Conservation (phyloP, 2,329 filamentous ascomycete species). For the Colletotrichum abscissum region DNA sequence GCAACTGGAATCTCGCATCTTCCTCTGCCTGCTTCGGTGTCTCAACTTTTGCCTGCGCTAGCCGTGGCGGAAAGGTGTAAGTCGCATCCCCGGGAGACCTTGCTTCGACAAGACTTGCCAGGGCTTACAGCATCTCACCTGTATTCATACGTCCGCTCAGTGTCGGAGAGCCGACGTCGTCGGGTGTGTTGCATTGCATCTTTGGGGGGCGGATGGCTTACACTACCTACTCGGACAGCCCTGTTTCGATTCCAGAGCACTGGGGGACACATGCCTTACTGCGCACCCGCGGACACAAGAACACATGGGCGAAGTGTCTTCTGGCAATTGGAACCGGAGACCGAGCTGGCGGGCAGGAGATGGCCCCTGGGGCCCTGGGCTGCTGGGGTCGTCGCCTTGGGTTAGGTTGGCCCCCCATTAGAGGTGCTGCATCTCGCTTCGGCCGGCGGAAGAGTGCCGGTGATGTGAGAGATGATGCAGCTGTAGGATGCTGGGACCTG, state of each 20-base stretch:
- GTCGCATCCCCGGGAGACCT: neutral
- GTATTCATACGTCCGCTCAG: neutral
- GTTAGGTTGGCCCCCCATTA: neutral
- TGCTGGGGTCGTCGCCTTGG: neutral
- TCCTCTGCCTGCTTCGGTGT: neutral
- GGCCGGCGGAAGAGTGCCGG: constrained; percentile 17
- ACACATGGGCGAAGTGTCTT: neutral
- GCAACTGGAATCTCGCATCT: neutral
- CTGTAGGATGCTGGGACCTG: neutral
- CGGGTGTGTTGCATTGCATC: constrained; percentile 31
- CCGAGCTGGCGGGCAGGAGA: constrained; percentile 23
- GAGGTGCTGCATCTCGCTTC: constrained; percentile 26
- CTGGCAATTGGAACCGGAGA: constrained; percentile 3
- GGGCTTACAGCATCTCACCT: neutral
- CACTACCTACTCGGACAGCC: neutral
- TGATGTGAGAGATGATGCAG: constrained; percentile 24
- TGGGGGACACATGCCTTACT: neutral
- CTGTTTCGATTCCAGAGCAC: constrained; percentile 14
- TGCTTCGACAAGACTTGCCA: constrained; percentile 12
- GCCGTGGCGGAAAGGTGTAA: constrained; percentile 12
- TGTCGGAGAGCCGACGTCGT: constrained; percentile 1
- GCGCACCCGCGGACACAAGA: neutral
- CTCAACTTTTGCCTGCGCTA: neutral
- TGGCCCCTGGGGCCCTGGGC: neutral
- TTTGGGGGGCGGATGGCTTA: neutral